These are phyloP conservation scores for Phytophthora vignae DNA, from an alignment of 352 stramenopile genomes.

Conservation along the genomic window DNA sequence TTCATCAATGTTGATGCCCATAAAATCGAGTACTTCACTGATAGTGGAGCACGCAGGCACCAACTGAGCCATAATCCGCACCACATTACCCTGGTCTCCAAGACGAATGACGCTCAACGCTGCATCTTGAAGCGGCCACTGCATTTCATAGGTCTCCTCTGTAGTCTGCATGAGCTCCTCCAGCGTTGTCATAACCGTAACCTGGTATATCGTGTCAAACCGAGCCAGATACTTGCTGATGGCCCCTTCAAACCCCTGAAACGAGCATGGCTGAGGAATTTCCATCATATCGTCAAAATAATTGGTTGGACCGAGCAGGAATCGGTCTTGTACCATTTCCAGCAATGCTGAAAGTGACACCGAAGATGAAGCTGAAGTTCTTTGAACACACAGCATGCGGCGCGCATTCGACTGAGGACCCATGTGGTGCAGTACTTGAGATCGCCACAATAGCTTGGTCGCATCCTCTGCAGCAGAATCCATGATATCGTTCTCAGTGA, in stretches of 20 bases:
- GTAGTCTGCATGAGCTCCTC: neutral
- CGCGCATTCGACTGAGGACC: slow-evolving; percentile 24
- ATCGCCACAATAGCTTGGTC: slow-evolving; percentile 28
- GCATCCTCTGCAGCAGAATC: slow-evolving; percentile 1
- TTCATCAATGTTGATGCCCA: slow-evolving; percentile 38
- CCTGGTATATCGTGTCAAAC: slow-evolving; percentile 20
- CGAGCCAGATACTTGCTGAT: slow-evolving; percentile 20
- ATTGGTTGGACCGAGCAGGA: slow-evolving; percentile 11
- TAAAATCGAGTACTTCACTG: slow-evolving; percentile 23
- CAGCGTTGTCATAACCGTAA: slow-evolving; percentile 40
- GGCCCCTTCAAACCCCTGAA: slow-evolving; percentile 36
- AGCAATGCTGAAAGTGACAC: slow-evolving; percentile 21
- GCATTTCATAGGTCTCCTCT: slow-evolving; percentile 5
- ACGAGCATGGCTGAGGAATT: slow-evolving; percentile 23
- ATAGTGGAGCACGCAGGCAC: slow-evolving; percentile 15
- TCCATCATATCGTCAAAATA: slow-evolving; percentile 29
- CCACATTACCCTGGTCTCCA: neutral
- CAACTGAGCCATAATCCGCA: slow-evolving; percentile 12
- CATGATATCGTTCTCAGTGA: slow-evolving; percentile 36
- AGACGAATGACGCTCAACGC: slow-evolving; percentile 17
- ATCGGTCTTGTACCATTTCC: slow-evolving; percentile 16
- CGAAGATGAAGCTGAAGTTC: slow-evolving; percentile 7
- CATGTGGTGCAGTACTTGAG: slow-evolving; percentile 41
- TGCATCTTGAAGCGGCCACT: slow-evolving; percentile 24
- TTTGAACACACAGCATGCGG: slow-evolving; percentile 44